These are phyloP conservation scores for Alopecurus myosuroides DNA, from an alignment of 176 grass and related monocot genomes.

Conservation along the genomic window DNA sequence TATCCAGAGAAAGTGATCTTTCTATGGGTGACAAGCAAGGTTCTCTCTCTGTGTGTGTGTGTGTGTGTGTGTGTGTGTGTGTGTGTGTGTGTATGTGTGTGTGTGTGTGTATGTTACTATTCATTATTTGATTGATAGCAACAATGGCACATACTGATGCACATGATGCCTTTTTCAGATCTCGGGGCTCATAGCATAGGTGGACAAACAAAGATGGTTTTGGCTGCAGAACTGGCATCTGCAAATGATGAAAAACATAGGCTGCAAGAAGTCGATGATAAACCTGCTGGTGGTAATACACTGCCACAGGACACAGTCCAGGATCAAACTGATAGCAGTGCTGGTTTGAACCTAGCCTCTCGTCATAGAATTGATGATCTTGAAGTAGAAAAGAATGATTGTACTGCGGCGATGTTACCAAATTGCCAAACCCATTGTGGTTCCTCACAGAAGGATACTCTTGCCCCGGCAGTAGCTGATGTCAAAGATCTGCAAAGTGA, in stretches of 20 bases:
- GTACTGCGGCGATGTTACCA: neutral
- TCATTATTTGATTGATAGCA: neutral
- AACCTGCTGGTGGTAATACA: conserved; percentile 12
- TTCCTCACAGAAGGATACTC: conserved; percentile 3
- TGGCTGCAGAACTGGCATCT: conserved; percentile 2
- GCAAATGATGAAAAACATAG: conserved; percentile 9
- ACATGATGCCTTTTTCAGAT: conserved; percentile 22
- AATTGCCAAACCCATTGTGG: neutral
- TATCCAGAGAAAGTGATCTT: conserved; percentile 26
- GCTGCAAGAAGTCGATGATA: conserved; percentile 10
- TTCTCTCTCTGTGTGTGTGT: conserved; percentile 19
- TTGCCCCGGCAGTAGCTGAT: neutral
- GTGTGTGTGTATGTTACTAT: neutral
- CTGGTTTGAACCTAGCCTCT: neutral
- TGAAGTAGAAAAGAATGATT: neutral
- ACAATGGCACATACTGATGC: conserved; percentile 3
- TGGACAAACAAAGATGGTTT: conserved; percentile 19
- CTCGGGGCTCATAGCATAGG: neutral
- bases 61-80: too few species aligned
- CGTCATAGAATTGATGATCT: neutral
- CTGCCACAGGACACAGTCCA: neutral
- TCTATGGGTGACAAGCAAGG: conserved; percentile 18
- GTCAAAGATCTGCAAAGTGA: conserved; percentile 8
- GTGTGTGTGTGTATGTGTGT: too few species aligned
- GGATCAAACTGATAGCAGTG: conserved; percentile 20